Percentiles rank a stretch among this genome's conserved stretches.
Evolutionary conservation across 352 stramenopile species (phyloP).

Genomic region (Aphanomyces invadans): DNA sequence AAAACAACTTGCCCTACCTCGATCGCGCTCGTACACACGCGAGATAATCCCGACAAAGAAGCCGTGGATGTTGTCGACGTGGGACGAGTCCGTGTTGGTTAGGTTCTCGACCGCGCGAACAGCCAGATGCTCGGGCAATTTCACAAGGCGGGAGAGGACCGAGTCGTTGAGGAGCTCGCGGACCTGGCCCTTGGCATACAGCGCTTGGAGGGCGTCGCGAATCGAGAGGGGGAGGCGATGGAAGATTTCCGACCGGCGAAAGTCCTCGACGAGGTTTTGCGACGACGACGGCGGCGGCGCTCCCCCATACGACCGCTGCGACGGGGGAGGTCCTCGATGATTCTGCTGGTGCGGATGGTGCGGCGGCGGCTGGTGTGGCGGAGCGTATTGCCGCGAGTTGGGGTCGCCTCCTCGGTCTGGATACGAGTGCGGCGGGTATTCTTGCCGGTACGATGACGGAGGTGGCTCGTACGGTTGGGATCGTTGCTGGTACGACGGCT

Average conservation of each 20-base stretch:
- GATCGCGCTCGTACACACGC: constrained; percentile 51
- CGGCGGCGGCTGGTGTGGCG: neutral
- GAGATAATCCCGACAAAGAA: constrained; percentile 84
- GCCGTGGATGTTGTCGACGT: constrained; percentile 66
- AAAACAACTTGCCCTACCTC: neutral
- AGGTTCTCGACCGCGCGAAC: constrained; percentile 69
- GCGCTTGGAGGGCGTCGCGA: constrained; percentile 41
- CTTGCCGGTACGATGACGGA: too few relatives aligned
- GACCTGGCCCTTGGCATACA: constrained; percentile 45
- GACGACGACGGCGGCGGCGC: constrained; percentile 8
- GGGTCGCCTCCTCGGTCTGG: too few relatives aligned
- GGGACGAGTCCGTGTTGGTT: constrained; percentile 59
- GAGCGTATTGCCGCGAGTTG: neutral
- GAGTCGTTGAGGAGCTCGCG: constrained; percentile 67
- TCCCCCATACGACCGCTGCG: too few relatives aligned
- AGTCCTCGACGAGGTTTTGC: constrained; percentile 25
- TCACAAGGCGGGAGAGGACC: constrained; percentile 54
- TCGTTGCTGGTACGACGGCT: neutral
- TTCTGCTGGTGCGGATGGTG: constrained; percentile 17
- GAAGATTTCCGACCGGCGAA: constrained; percentile 38
- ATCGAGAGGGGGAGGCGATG: constrained; percentile 44
- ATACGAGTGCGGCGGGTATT: too few relatives aligned
- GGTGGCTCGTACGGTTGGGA: neutral
- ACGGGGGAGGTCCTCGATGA: neutral
- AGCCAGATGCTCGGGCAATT: constrained; percentile 56